Evolutionary conservation across 1,284 basidiomycete genomes (phyloP), one percentile per base, ranked within the genome.

Genomic region (Sporisorium graminicola): DNA sequence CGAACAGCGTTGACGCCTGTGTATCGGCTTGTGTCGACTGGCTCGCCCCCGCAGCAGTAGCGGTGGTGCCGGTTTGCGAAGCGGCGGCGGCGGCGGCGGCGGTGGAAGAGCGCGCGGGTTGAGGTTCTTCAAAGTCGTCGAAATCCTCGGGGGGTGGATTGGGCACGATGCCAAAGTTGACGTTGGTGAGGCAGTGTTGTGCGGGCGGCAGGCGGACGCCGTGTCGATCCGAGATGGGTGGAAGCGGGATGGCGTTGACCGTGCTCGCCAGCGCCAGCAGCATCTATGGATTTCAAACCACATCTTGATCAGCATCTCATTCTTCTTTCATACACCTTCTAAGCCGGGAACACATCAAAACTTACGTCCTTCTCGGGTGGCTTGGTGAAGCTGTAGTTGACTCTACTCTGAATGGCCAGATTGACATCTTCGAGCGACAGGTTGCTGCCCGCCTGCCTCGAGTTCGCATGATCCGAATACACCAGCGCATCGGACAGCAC

Each of bases 341-440:
- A 10, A 31, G 29, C 29, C 10, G 29, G 29, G 29, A 31, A 31
- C 29, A 31, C 31, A 31, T 22, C 20, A 31, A 60, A 27, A 88
- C 89, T 80, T 77, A 97, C 96, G 90, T 98, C 97, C 87, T 98
- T 94, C 0, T 95, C 94, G 22, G 97, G 92, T 14, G 94, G 90
- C 29, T 94, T 93, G 31, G 93, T 94, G 86, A 96, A 94, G 85
- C 95, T 94, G 91, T 95, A 95, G 54, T 95, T 94, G 16, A 96
- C 93, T 59, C 95, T 90, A 27, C 93, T 92, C 86, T 97, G 94
- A 22, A 98, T 93, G 1, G 95, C 94, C 50, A 99, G 88, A 24
- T 92, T 90, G 43, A 97, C 89, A 86, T 99, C 97, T 65, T 98
- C 94, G 87, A 93, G 91, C 73, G 95, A 93, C 51, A 86, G 53